phyloP scores from a whole-genome alignment of 805 yeast species.

The Saccharomyces mikatae region DNA sequence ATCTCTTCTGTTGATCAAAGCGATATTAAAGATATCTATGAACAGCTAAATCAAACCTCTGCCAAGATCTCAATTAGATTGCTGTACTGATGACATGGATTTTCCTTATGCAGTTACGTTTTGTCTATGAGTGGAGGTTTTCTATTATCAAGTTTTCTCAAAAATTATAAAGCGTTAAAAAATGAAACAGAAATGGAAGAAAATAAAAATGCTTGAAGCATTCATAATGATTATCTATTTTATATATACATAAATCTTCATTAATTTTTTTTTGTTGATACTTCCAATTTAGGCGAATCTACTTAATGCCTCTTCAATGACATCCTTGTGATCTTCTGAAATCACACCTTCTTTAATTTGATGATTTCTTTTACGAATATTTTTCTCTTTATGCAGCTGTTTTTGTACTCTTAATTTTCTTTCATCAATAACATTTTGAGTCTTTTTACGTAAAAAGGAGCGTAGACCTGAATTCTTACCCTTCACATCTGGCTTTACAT shows the following conservation, averaged over 20 bases:
- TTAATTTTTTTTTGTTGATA: neutral
- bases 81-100: slow-evolving; percentile 46
- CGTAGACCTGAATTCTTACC: slow-evolving; percentile 81
- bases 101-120: neutral
- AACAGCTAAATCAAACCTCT: slow-evolving; percentile 80
- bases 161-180: neutral
- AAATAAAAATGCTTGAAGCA: neutral
- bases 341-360: slow-evolving; percentile 42
- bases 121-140: neutral
- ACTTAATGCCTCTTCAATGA: slow-evolving; percentile 34
- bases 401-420: slow-evolving; percentile 70
- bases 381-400: slow-evolving; percentile 67
- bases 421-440: slow-evolving; percentile 77
- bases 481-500: slow-evolving; percentile 58
- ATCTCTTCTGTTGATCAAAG: slow-evolving; percentile 73
- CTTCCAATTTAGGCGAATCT: slow-evolving; percentile 25
- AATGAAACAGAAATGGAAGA: neutral
- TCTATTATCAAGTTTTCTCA: neutral
- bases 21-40: slow-evolving; percentile 78
- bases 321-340: slow-evolving; percentile 42
- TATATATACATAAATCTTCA: neutral
- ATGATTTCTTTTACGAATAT: slow-evolving; percentile 47
- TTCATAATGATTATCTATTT: neutral
- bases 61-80: slow-evolving; percentile 87
- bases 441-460: slow-evolving; percentile 72